Conservation (phyloP, 768 basidiomycete genomes). For the Tephrocybe sp. region DNA sequence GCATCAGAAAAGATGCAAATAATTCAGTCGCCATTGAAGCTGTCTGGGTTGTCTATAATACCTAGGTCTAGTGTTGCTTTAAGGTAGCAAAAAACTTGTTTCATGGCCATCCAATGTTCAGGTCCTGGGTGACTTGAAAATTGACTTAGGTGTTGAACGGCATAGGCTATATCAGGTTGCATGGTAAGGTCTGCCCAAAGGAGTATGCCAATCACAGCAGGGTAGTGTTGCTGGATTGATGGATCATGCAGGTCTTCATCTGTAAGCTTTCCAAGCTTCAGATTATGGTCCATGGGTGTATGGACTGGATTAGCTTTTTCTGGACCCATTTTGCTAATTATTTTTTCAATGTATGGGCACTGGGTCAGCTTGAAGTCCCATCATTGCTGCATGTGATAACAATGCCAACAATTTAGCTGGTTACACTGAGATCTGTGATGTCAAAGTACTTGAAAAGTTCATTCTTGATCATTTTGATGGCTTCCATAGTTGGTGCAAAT, state of each 20-base stretch:
- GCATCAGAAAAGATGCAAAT: constrained; percentile 4
- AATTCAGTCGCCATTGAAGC: neutral
- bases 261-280: constrained; percentile 18
- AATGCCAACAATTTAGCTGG: constrained; percentile 31
- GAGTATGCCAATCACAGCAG: constrained; percentile 27
- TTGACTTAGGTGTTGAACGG: constrained; percentile 30
- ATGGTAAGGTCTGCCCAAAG: constrained; percentile 32
- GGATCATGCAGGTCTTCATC: constrained; percentile 1
- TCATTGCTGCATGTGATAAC: constrained; percentile 22
- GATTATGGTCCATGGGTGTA: constrained; percentile 24
- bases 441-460: constrained; percentile 29
- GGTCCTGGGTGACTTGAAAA: constrained; percentile 31
- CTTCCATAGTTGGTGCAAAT: constrained; percentile 15
- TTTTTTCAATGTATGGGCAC: constrained; percentile 24
- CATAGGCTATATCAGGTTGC: constrained; percentile 39
- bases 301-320: constrained; percentile 21
- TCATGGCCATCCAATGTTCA: constrained; percentile 37
- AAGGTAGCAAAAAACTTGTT: constrained; percentile 42
- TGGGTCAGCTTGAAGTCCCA: constrained; percentile 27
- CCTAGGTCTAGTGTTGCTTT: constrained; percentile 19
- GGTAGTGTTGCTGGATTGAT: constrained; percentile 2
- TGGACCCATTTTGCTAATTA: constrained; percentile 25
- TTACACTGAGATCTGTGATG: constrained; percentile 28
- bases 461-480: constrained; percentile 17
- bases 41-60: constrained; percentile 16